Conservation (phyloP, 129 eudicot species). For the Daucus carota region DNA sequence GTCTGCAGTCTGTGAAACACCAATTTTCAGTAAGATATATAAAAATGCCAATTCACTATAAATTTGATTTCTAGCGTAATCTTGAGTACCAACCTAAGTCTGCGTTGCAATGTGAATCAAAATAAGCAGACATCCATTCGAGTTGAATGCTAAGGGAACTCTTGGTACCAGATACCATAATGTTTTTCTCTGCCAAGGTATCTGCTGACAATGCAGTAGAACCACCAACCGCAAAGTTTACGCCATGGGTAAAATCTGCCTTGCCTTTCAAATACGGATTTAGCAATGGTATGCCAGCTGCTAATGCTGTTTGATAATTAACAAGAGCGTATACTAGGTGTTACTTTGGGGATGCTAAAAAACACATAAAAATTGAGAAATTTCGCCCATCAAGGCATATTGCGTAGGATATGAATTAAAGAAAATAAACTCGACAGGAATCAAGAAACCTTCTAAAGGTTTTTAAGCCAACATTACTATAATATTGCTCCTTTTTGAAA, state of each 20-base stretch:
- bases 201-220: neutral
- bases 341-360: too few relatives aligned
- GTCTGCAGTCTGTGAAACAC: conserved; percentile 4
- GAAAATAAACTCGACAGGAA: too few relatives aligned
- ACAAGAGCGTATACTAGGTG: neutral
- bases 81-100: neutral
- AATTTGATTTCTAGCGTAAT: neutral
- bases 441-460: too few relatives aligned
- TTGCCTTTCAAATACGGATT: neutral
- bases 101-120: conserved; percentile 10
- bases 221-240: conserved; percentile 1
- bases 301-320: neutral
- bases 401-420: too few relatives aligned
- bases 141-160: conserved; percentile 18
- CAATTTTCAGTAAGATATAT: neutral
- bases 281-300: neutral
- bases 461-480: too few relatives aligned
- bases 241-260: neutral
- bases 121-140: conserved; percentile 15
- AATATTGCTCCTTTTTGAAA: too few relatives aligned
- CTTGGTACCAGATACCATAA: neutral
- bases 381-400: too few relatives aligned
- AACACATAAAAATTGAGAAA: too few relatives aligned
- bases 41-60: too few relatives aligned
- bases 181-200: conserved; percentile 7